These are phyloP conservation scores for Yarrowia bubula DNA, from an alignment of 805 yeast species.

Conservation along the genomic window DNA sequence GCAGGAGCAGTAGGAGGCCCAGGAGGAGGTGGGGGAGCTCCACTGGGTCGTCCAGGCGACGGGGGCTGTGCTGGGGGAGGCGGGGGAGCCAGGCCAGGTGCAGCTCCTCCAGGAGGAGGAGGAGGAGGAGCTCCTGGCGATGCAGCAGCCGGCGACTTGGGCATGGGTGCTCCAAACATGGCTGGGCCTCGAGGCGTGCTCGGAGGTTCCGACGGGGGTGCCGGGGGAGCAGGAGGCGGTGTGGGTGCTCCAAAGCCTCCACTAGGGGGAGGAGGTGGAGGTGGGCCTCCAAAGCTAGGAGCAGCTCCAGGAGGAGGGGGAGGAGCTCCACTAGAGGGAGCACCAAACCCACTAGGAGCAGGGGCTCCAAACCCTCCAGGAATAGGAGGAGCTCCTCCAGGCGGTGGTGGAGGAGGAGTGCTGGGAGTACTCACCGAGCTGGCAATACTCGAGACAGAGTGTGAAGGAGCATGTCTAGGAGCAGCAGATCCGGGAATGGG, in stretches of 20 bases:
- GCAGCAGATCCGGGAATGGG: conserved; percentile 29
- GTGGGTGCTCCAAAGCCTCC: conserved; percentile 25
- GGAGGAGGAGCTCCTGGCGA: conserved; percentile 31
- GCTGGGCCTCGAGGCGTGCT: conserved; percentile 24
- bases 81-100: conserved; percentile 31
- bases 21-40: conserved; percentile 35
- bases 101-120: conserved; percentile 27
- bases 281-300: too few species aligned
- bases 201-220: conserved; percentile 31
- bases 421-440: conserved; percentile 18
- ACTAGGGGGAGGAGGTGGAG: too few species aligned
- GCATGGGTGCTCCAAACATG: conserved; percentile 28
- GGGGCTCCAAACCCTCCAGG: conserved; percentile 28
- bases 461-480: conserved; percentile 24
- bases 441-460: conserved; percentile 5
- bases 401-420: conserved; percentile 14
- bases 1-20: conserved; percentile 38
- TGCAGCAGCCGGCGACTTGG: conserved; percentile 28
- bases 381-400: conserved; percentile 28
- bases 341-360: too few species aligned
- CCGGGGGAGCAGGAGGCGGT: conserved; percentile 29
- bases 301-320: too few species aligned
- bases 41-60: conserved; percentile 29
- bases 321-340: too few species aligned
- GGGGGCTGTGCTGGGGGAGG: conserved; percentile 38